Base-by-base conservation (phyloP, 768 basidiomycete species). In the Pulveroboletus sp. region DNA sequence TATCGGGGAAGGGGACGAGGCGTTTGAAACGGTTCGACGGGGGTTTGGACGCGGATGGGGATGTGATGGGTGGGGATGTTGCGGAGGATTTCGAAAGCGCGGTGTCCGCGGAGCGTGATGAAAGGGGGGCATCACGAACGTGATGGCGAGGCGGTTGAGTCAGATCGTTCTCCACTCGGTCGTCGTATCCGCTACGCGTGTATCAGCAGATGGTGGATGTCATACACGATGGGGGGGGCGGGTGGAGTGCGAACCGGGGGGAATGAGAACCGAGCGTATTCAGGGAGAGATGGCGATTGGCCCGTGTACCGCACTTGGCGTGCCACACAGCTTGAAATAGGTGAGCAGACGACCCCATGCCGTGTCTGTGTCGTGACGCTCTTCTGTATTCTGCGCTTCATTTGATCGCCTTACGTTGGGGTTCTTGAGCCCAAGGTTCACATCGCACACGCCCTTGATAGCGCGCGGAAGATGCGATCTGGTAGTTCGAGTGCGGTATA, bases 21-120 rank as follows among this genome's bases (percentile, higher is more conserved):
- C 76, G 8, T 83, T 85, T 59, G 83, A 83, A 2, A 73, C 63
- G 36, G 58, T 84, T 32, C 66, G 66, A 45, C 65, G 65, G 42
- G 82, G 82, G 21, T 2, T 86, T 80, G 68, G 78, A 78, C 5
- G 83, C 78, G 38, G 77, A 76, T 51, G 65, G 75, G 42, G 66
- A 76, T 46, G 74, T 69, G 26, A 70, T 68, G 2, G 54, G 47
- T 28, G 71, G 71, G 12, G 69, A 74, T 50, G 51, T 74, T 14
- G 68, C 58, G 50, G 50, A 50, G 28, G 70, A 78, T 54, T 76
- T 77, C 46, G 65, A 63, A 41, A 63, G 69, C 24, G 77, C 79
- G 35, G 71, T 76, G 30, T 73, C 77, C 47, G 65, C 79, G 45
- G 67, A 69, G 28, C 69, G 80, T 83, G 37, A 81, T 82, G 80